Conservation (phyloP, 345 rosid genomes). For the Kernera saxatilis region DNA sequence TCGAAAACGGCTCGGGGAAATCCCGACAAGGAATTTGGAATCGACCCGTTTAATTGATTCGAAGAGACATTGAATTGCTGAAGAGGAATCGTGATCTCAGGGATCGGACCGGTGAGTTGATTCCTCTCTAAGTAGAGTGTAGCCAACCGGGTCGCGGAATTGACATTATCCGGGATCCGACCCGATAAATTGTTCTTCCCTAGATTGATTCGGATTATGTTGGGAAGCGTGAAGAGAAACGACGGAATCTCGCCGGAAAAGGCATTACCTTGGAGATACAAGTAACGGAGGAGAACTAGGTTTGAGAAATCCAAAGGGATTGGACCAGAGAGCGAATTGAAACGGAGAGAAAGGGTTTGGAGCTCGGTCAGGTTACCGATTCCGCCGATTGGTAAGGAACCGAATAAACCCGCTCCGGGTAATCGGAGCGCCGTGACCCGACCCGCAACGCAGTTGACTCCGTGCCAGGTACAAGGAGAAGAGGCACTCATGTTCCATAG, state of each 20-base stretch:
- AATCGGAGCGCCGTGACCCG: slow-evolving; percentile 56
- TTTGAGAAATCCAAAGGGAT: slow-evolving; percentile 62
- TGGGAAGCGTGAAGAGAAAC: slow-evolving; percentile 50
- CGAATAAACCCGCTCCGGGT: slow-evolving; percentile 73
- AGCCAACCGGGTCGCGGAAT: slow-evolving; percentile 44
- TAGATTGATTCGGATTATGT: slow-evolving; percentile 52
- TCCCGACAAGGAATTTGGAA: slow-evolving; percentile 39
- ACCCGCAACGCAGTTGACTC: slow-evolving; percentile 46
- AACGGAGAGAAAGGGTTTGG: slow-evolving; percentile 69
- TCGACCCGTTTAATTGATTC: slow-evolving; percentile 54
- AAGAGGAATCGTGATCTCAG: slow-evolving; percentile 45
- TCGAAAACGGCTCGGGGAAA: slow-evolving; percentile 39
- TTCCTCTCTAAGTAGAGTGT: slow-evolving; percentile 60
- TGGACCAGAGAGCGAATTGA: slow-evolving; percentile 63
- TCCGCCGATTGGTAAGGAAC: slow-evolving; percentile 45
- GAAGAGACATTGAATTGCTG: slow-evolving; percentile 64
- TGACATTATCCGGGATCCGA: slow-evolving; percentile 43
- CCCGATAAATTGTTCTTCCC: slow-evolving; percentile 60
- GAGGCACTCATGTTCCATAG: slow-evolving; percentile 52
- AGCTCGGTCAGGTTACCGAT: slow-evolving; percentile 69
- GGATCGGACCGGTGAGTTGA: slow-evolving; percentile 61
- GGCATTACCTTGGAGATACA: slow-evolving; percentile 63
- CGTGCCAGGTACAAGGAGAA: slow-evolving; percentile 70
- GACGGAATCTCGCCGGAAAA: slow-evolving; percentile 76
- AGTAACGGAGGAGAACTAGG: slow-evolving; percentile 49